These are phyloP conservation scores for Pichia sp. DNA, from an alignment of 1,139 yeast species.

Conservation along the genomic window DNA sequence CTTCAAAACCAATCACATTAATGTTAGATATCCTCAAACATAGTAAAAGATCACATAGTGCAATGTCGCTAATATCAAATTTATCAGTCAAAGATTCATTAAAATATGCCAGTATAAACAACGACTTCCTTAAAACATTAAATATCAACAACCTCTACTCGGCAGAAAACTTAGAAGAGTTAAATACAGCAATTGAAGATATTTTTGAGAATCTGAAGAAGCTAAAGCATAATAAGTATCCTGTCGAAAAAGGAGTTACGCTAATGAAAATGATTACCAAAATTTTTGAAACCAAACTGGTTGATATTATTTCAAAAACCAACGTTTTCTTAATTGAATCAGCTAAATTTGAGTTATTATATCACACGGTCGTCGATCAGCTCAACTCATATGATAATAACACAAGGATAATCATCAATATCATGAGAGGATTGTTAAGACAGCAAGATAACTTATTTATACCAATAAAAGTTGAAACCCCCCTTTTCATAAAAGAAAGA, in stretches of 20 bases:
- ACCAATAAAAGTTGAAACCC: constrained; percentile 56
- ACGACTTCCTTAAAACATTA: constrained; percentile 64
- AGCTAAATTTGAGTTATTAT: constrained; percentile 34
- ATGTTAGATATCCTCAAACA: constrained; percentile 62
- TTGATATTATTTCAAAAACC: constrained; percentile 27
- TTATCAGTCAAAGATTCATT: constrained; percentile 65
- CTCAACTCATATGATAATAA: constrained; percentile 49
- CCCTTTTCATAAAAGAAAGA: constrained; percentile 43
- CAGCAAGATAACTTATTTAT: constrained; percentile 74
- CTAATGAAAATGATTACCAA: constrained; percentile 61
- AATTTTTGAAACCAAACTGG: constrained; percentile 40
- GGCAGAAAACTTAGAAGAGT: constrained; percentile 44
- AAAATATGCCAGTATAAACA: constrained; percentile 51
- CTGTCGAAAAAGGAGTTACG: constrained; percentile 60
- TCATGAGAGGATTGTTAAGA: constrained; percentile 73
- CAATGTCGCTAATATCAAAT: constrained; percentile 70
- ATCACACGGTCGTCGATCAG: constrained; percentile 32
- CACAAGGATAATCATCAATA: constrained; percentile 51
- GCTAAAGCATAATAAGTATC: constrained; percentile 60
- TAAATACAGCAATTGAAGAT: constrained; percentile 36
- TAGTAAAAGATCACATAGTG: constrained; percentile 79
- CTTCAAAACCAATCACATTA: constrained; percentile 51
- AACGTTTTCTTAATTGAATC: constrained; percentile 38
- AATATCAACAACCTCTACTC: constrained; percentile 60
- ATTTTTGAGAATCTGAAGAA: constrained; percentile 66